phyloP scores from a whole-genome alignment of 352 stramenopile genomes.

The Pseudoperonospora humuli region DNA sequence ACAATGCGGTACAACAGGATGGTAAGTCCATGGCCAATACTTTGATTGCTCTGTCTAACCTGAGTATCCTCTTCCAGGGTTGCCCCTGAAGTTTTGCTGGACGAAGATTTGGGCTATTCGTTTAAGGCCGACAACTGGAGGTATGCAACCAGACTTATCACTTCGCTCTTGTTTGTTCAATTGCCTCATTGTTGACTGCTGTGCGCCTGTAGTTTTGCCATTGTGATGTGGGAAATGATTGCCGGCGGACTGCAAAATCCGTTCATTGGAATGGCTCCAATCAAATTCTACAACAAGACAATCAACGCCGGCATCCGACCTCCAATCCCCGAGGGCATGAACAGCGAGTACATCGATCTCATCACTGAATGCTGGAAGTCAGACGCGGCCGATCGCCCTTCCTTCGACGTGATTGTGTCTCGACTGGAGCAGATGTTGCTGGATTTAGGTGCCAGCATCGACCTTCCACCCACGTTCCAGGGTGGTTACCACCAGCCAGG shows the following conservation, averaged over 20 bases:
- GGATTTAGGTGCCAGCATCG: slow-evolving; percentile 68
- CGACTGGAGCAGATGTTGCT: slow-evolving; percentile 68
- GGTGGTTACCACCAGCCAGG: slow-evolving; percentile 72
- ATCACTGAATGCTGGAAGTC: slow-evolving; percentile 83
- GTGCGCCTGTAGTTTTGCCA: slow-evolving; percentile 54
- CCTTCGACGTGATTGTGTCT: slow-evolving; percentile 71
- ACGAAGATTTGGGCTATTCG: slow-evolving; percentile 84
- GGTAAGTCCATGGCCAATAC: slow-evolving; percentile 27
- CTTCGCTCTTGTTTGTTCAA: neutral
- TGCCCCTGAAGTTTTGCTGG: slow-evolving; percentile 79
- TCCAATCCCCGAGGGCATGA: slow-evolving; percentile 53
- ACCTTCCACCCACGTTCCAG: slow-evolving; percentile 76
- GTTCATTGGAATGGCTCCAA: slow-evolving; percentile 86
- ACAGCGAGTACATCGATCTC: slow-evolving; percentile 65
- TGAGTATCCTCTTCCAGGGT: slow-evolving; percentile 39
- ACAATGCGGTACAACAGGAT: slow-evolving; percentile 82
- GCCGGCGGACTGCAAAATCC: slow-evolving; percentile 70
- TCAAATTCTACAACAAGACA: slow-evolving; percentile 88
- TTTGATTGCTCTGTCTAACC: neutral
- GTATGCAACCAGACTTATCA: slow-evolving; percentile 19
- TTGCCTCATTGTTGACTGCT: neutral
- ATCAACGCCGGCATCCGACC: slow-evolving; percentile 70
- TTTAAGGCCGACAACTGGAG: slow-evolving; percentile 89
- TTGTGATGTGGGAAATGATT: slow-evolving; percentile 89
- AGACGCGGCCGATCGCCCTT: slow-evolving; percentile 56